Base-by-base conservation (phyloP, 2,329 filamentous ascomycete genomes). In the Phaeosphaeriaceae sp. region DNA sequence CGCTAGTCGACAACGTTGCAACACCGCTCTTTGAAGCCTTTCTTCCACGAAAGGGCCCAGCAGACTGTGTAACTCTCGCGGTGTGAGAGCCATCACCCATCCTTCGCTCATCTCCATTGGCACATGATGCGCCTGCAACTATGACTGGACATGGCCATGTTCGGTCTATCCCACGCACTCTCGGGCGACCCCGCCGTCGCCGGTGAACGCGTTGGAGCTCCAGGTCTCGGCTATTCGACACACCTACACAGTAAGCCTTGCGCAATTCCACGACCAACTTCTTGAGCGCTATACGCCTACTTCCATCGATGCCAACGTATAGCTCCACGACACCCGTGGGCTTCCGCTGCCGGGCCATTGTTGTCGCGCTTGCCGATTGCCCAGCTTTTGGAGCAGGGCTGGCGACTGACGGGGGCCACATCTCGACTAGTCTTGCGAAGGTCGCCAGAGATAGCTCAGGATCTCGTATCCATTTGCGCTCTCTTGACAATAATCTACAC, bases 1-100 rank as follows among this genome's bases (percentile, higher is more conserved):
- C 48, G 42, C 48, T 56, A 58, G 46, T 21, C 41, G 17, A 22
- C 50, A 7, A 31, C 52, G 56, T 31, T 56, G 48, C 62, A 65
- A 61, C 69, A 74, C 70, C 72, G 71, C 71, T 65, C 60, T 65
- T 73, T 73, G 50, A 40, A 53, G 44, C 11, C 21, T 46, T 51
- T 54, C 55, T 58, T 61, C 53, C 33, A 52, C 58, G 52, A 44
- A 51, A 27, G 52, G 47, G 46, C 47, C 56, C 51, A 54, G 24
- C 51, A 51, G 33, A 54, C 50, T 50, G 41, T 52, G 42, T 60
- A 49, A 47, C 47, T 52, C 55, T 58, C 67, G 72, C 71, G 72
- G 72, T 75, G 72, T 73, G 70, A 68, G 64, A 68, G 58, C 50
- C 56, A 60, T 67, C 61, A 69, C 65, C 45, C 41, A 56, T 48